Evolutionary conservation across 305 asterid species (phyloP), one percentile per base, ranked within the genome.

Genomic region (Caryopteris hybrid): DNA sequence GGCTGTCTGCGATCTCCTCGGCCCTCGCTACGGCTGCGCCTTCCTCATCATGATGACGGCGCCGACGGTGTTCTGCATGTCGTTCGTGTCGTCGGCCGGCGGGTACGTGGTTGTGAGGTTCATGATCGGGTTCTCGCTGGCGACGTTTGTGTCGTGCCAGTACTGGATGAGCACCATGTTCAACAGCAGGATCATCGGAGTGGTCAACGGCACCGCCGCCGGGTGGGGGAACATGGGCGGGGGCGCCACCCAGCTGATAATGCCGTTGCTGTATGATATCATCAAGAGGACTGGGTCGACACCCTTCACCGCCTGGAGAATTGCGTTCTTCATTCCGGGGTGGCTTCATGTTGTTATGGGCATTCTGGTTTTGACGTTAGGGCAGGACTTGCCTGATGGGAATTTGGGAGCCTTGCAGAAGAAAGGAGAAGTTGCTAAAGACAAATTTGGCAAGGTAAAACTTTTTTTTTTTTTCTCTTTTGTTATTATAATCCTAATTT

Each of bases 161-260:
- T 85, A 55, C 46, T 85, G 88, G 88, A 83, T 80, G 76, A 85
- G 82, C n/a, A 78, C 83, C 0, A 79, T 81, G 87, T 84, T 84
- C 11, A 83, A 79, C 9, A 67, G 78, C 1, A 77, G 76, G 58
- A 86, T 84, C 17, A 84, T 86, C 10, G 89, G 89, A 0, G 46
- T 74, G 10, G 86, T 79, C 10, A 82, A 82, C 52, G 89, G 92
- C 0, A 83, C 85, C 0, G 85, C 92, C 0, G 88, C 84, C 0
- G 92, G 92, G 0, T 86, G 89, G 92, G 92, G 89, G 51, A 83
- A 86, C 42, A 83, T 79, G 85, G 92, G 89, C 0, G 91, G 88
- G 1, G 91, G 86, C 0, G 82, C 85, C 22, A 85, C 90, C 8
- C 88, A 82, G 13, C 82, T 85, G 25, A 74, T 85, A 13, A 85